Evolutionary conservation across 2,329 filamentous ascomycete genomes (phyloP), one percentile per base, ranked within the genome.

Genomic region (Ceratocystis lukuohia): DNA sequence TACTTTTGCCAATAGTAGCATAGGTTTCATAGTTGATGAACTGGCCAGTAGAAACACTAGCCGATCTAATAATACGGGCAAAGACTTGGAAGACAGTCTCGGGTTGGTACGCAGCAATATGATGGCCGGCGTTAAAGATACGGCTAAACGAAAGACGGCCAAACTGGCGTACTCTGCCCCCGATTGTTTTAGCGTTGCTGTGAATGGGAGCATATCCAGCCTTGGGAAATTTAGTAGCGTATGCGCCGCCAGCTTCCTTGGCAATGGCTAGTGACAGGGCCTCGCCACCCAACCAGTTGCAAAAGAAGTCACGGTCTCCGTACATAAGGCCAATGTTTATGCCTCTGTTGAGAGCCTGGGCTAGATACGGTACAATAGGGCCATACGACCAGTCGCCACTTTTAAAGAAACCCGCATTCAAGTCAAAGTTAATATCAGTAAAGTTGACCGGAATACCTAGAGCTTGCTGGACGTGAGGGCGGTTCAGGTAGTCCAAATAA

Each of bases 191-290:
- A 1, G 30, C 3, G 72, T 90, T 88, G 50, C 89, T 84, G 12
- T 85, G 77, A 69, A 94, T 84, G 15, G 87, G 84, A 0, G 84
- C 82, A 72, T 94, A 94, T 0, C 88, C 89, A 0, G 89, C 85
- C 0, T 77, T 74, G 1, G 80, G 76, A 72, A 93, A 94, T 33
- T 76, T 74, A 1, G 75, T 74, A 0, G 78, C 75, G 69, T 87
- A 84, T 20, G 75, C 71, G 17, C 74, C 70, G 4, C 76, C 76
- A 30, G 80, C 75, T 61, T 79, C 75, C 10, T 79, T 77, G 50
- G 84, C 79, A 0, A 91, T 76, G 5, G 80, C 80, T 2, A 90
- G 78, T 2, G 86, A 88, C 53, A 89, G 79, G 1, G 86, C 85
- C 74, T 94, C 82, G 45, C 88, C 89, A n/a, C 90, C 89, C 69